A percentile compares a stretch with the other conserved stretches of the same genome.
Conservation (phyloP, 331 rosid genomes). For the Malus hybrid region DNA sequence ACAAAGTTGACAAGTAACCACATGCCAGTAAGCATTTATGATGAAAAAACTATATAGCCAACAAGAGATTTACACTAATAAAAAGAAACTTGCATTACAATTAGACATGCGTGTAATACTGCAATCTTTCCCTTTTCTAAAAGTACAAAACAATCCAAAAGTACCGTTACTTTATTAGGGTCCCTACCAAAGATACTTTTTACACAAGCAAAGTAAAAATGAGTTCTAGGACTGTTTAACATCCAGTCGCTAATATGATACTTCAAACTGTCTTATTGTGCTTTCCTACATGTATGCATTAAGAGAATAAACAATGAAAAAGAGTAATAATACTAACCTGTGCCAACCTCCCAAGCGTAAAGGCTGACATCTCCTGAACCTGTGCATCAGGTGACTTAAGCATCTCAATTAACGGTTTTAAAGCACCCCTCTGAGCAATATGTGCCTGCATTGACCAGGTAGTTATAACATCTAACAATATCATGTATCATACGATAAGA, state of each 20-base stretch:
- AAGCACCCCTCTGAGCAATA: constrained; percentile 30
- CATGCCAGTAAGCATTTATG: background rate
- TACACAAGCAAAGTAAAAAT: background rate
- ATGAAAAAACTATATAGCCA: background rate
- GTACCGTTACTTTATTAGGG: background rate
- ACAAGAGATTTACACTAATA: background rate
- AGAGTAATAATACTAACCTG: constrained; percentile 39
- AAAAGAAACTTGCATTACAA: background rate
- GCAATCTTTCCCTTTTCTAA: background rate
- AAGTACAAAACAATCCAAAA: background rate
- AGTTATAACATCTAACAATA: background rate
- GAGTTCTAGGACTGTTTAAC: background rate
- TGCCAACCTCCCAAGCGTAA: constrained; percentile 81
- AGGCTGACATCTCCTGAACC: constrained; percentile 61
- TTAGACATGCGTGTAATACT: background rate
- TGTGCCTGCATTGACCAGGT: constrained; percentile 13
- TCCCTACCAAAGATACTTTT: background rate
- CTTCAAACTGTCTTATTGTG: background rate
- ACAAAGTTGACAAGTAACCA: background rate
- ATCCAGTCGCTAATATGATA: background rate
- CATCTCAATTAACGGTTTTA: constrained; percentile 25
- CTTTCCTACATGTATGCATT: background rate
- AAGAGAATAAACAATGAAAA: background rate
- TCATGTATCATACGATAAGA: background rate
- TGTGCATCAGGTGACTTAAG: constrained; percentile 38